phyloP scores from a whole-genome alignment of 1,284 basidiomycete species.

The Spongispora temasekensis region DNA sequence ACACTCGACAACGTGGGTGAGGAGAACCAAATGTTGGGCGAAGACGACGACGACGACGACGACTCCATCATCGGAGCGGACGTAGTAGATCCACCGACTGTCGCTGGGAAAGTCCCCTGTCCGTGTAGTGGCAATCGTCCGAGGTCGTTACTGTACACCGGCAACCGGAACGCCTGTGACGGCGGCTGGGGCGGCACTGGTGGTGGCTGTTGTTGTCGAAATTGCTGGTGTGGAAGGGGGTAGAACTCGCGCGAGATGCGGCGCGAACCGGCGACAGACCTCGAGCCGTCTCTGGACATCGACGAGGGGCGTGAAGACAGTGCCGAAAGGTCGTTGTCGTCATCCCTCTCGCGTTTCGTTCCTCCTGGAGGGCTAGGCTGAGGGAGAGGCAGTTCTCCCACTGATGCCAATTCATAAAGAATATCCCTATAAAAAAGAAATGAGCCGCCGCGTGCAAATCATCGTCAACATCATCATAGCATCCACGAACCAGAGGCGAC shows the following conservation, averaged over 20 bases:
- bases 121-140: constrained; percentile 55
- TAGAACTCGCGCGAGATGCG: constrained; percentile 32
- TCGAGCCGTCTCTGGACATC: constrained; percentile 14
- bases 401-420: constrained; percentile 64
- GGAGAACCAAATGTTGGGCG: constrained; percentile 24
- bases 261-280: constrained; percentile 37
- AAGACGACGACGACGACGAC: constrained; percentile 12
- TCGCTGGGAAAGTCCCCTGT: constrained; percentile 31
- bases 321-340: constrained; percentile 44
- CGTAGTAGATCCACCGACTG: background rate
- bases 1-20: background rate
- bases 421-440: constrained; percentile 51
- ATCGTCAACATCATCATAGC: no score
- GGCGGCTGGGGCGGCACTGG: background rate
- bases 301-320: constrained; percentile 3
- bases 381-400: constrained; percentile 65
- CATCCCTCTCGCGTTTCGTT: constrained; percentile 64
- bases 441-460: no score
- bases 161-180: constrained; percentile 36
- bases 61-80: constrained; percentile 4
- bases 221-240: constrained; percentile 11
- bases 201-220: background rate
- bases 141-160: constrained; percentile 61
- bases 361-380: constrained; percentile 46
- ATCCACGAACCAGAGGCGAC: constrained; percentile 30